Evolutionary conservation across 192 early-diverging fungal species (phyloP).

Genomic region (Coemansia sp.): DNA sequence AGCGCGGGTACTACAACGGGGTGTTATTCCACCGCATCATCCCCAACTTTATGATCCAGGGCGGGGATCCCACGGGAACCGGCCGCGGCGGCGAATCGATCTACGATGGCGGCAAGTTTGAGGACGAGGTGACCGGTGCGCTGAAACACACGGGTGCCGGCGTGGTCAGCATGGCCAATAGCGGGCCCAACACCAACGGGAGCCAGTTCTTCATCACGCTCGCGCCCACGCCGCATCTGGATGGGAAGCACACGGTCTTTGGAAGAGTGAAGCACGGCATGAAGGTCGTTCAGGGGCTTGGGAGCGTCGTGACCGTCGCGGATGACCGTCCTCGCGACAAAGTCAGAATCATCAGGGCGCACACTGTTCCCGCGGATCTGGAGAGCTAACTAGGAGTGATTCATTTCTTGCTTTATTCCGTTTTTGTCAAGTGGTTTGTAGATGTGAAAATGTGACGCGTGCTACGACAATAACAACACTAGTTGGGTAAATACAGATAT

Average conservation of each 20-base stretch:
- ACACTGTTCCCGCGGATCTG: not conserved
- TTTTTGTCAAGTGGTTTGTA: not conserved
- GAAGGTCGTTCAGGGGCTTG: slow-evolving; percentile 76
- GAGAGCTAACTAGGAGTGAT: not conserved
- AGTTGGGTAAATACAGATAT: too few species aligned
- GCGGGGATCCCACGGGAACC: slow-evolving; percentile 95
- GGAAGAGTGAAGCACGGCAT: slow-evolving; percentile 82
- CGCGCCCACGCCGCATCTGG: slow-evolving; percentile 69
- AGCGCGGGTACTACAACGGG: slow-evolving; percentile 79
- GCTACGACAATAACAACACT: too few species aligned
- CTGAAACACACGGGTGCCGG: slow-evolving; percentile 83
- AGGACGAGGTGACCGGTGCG: slow-evolving; percentile 67
- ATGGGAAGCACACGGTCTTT: slow-evolving; percentile 92
- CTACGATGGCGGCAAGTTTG: slow-evolving; percentile 63
- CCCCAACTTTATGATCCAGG: slow-evolving; percentile 95
- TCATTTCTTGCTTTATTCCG: not conserved
- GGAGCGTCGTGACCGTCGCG: slow-evolving; percentile 64
- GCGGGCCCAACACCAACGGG: slow-evolving; percentile 86
- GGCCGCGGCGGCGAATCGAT: slow-evolving; percentile 82
- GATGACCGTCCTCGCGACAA: slow-evolving; percentile 60
- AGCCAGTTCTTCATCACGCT: slow-evolving; percentile 77
- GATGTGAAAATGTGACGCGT: not conserved
- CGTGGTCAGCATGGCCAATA: slow-evolving; percentile 94
- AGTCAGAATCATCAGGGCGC: slow-evolving; percentile 18
- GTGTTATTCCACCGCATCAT: slow-evolving; percentile 83